Conservation (phyloP, 306 rosid species). For the Neltuma alba region DNA sequence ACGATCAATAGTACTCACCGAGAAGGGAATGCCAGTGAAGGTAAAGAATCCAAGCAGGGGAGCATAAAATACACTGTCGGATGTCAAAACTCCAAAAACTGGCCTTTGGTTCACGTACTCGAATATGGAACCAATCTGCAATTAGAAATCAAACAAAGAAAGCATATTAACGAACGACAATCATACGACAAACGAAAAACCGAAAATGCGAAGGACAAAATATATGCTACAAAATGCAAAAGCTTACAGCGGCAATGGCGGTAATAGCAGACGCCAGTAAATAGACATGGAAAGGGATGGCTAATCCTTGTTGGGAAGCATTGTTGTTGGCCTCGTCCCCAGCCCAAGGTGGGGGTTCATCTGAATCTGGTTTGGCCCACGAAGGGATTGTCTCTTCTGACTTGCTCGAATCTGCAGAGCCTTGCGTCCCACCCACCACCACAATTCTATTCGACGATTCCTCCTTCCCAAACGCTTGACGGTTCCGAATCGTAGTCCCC, state of each 20-base stretch:
- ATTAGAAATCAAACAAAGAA: neutral
- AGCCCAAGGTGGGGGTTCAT: constrained; percentile 97
- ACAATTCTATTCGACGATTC: constrained; percentile 7
- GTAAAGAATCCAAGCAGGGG: constrained; percentile 93
- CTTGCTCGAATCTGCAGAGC: constrained; percentile 77
- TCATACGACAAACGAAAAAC: neutral
- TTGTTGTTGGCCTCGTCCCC: constrained; percentile 49
- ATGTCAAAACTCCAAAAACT: constrained; percentile 72
- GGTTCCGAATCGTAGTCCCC: neutral
- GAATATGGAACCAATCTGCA: constrained; percentile 88
- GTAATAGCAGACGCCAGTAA: constrained; percentile 83
- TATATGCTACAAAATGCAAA: neutral
- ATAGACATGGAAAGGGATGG: constrained; percentile 69
- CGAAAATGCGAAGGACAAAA: neutral
- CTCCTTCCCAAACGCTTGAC: neutral
- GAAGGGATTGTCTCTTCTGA: constrained; percentile 83
- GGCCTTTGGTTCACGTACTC: constrained; percentile 89
- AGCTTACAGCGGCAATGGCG: constrained; percentile 94
- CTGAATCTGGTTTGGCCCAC: constrained; percentile 87
- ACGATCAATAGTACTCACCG: constrained; percentile 53
- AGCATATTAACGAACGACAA: neutral
- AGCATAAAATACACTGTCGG: constrained; percentile 83
- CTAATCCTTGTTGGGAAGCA: constrained; percentile 49
- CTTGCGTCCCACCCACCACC: constrained; percentile 67
- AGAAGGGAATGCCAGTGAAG: constrained; percentile 81